Base-by-base conservation (phyloP, 352 stramenopile genomes). In the Globisporangium cystogenes region DNA sequence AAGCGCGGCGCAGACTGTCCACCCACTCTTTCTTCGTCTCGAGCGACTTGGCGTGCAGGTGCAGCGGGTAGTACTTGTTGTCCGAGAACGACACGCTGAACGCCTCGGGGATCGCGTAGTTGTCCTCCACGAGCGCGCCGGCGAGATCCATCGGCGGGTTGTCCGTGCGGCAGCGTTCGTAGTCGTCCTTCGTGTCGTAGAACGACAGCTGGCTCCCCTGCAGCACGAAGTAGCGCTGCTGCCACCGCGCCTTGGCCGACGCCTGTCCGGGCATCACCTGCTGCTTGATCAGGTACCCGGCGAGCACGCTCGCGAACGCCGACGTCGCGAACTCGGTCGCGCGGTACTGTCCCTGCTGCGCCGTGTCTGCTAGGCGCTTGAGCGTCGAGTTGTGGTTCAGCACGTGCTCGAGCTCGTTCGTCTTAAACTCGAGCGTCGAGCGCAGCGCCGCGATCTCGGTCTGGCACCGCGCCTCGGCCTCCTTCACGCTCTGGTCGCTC, bases 341-440 rank as follows among this genome's bases (percentile, higher is more conserved):
- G 20, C 84, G 82, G 59, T 90, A 91, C 41, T 94, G 83, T 15
- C 84, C 79, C 45, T 93, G 77, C 65, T 93, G 84, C 42, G 84
- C 84, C 43, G 82, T 91, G 55, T 94, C 84, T 1, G 82, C 84
- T 4, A 94, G 69, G 0, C 80, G 76, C 64, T 90, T 90, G 65
- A 94, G 70, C n/a, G 84, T 94, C 26, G 82, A 81, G 33, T 94
- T 94, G 64, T 94, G 82, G 60, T 88, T 90, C 44, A 93, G 54
- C 56, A 94, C 84, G 68, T 94, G 80, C 56, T 94, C 84, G 18
- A 94, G 62, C 60, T 94, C 82, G 57, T 91, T 87, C 16, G 81
- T 93, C 65, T 94, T 93, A 60, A 90, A 93, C 41, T 94, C 82
- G 27, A 94, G 57, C 31, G 76, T 84, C 26, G 82, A 78, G 15